These are phyloP conservation scores for Candida sp. DNA, from an alignment of 1,139 yeast species.

Conservation along the genomic window DNA sequence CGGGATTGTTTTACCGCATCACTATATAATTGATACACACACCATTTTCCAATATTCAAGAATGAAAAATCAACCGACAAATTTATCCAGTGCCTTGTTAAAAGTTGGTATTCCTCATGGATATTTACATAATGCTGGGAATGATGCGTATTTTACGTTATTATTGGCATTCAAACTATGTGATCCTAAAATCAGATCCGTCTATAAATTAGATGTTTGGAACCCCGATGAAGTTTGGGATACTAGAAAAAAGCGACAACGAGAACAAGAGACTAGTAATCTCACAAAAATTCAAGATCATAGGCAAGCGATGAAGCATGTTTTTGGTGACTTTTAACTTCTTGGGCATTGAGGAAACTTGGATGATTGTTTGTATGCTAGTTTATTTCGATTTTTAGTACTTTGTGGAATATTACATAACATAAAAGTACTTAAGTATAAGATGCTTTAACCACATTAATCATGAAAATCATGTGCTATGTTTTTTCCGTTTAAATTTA, in stretches of 20 bases:
- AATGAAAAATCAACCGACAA: constrained; percentile 36
- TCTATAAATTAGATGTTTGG: constrained; percentile 20
- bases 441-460: too few relatives aligned
- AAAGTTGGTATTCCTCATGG: constrained; percentile 57
- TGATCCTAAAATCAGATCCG: constrained; percentile 47
- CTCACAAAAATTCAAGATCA: too few relatives aligned
- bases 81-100: constrained; percentile 49
- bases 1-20: constrained; percentile 43
- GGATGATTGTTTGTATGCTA: too few relatives aligned
- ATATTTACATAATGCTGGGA: constrained; percentile 76
- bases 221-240: constrained; percentile 5
- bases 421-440: too few relatives aligned
- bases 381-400: too few relatives aligned
- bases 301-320: too few relatives aligned
- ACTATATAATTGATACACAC: constrained; percentile 50
- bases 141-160: constrained; percentile 72
- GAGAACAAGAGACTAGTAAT: neutral
- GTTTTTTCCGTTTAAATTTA: too few relatives aligned
- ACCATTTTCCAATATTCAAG: constrained; percentile 30
- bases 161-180: constrained; percentile 47
- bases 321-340: neutral
- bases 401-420: too few relatives aligned
- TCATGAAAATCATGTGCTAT: too few relatives aligned
- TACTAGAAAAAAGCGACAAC: neutral
- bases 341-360: too few relatives aligned